Percentiles rank a stretch among this genome's conserved stretches.
phyloP scores from a whole-genome alignment of 805 yeast species.

The Cyberlindnera euphorbiae region DNA sequence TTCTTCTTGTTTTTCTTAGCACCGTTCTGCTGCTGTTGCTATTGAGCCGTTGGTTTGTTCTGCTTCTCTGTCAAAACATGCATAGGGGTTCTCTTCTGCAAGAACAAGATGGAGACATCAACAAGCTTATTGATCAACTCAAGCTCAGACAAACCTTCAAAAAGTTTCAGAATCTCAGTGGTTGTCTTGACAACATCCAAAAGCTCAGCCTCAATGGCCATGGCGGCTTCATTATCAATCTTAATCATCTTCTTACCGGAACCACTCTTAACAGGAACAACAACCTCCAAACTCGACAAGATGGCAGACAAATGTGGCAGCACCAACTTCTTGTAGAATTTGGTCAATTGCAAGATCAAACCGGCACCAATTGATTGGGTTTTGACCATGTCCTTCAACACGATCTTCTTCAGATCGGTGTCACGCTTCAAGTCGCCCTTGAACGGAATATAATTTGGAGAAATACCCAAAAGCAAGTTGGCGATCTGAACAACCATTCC shows the following conservation, averaged over 20 bases:
- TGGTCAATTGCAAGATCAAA: conserved; percentile 31
- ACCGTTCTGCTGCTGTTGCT: conserved; percentile 13
- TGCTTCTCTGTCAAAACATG: conserved; percentile 25
- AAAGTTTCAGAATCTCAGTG: conserved; percentile 27
- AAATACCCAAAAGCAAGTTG: conserved; percentile 53
- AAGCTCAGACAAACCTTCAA: conserved; percentile 42
- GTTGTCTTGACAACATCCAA: conserved; percentile 30
- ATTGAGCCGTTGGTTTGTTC: conserved; percentile 30
- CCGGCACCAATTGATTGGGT: conserved; percentile 42
- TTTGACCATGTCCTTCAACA: conserved; percentile 38
- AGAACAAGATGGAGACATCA: conserved; percentile 47
- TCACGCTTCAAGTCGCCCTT: conserved; percentile 56
- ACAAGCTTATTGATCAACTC: conserved; percentile 51
- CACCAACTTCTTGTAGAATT: conserved; percentile 29
- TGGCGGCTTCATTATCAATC: conserved; percentile 31
- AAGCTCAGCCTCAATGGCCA: conserved; percentile 29
- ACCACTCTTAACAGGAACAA: conserved; percentile 47
- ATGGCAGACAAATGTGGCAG: conserved; percentile 48
- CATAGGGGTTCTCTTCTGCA: conserved; percentile 30
- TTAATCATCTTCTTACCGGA: conserved; percentile 34
- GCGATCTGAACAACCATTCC: conserved; percentile 48
- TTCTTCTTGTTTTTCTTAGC: conserved; percentile 39
- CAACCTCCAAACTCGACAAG: conserved; percentile 49
- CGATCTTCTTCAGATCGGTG: conserved; percentile 38
- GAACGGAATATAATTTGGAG: conserved; percentile 49